phyloP scores from a whole-genome alignment of 352 stramenopile genomes.

The Globisporangium nodosum region DNA sequence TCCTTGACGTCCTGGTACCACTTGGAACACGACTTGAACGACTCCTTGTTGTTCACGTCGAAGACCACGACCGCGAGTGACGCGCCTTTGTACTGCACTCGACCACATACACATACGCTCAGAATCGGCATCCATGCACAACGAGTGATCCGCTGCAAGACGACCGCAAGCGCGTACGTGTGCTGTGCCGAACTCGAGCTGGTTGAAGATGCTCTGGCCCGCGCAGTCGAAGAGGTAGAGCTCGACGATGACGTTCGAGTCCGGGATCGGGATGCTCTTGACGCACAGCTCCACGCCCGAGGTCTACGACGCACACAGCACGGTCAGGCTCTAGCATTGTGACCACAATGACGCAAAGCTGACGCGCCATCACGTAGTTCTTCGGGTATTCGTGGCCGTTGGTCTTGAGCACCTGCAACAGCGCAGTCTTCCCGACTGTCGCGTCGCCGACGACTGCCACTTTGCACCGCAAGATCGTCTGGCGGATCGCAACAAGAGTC shows the following conservation, averaged over 20 bases:
- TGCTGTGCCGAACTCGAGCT: constrained; percentile 83
- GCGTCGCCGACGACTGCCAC: constrained; percentile 89
- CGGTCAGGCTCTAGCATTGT: neutral
- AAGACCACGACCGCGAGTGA: constrained; percentile 78
- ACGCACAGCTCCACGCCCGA: constrained; percentile 88
- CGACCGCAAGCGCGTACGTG: constrained; percentile 33
- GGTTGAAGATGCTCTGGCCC: constrained; percentile 93
- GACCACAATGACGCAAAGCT: neutral
- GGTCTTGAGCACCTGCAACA: constrained; percentile 90
- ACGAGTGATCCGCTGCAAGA: neutral
- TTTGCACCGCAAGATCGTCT: constrained; percentile 89
- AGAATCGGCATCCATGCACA: neutral
- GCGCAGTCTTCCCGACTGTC: constrained; percentile 86
- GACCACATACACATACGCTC: neutral
- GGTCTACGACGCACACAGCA: constrained; percentile 37
- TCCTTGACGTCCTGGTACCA: constrained; percentile 80
- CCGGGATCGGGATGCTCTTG: constrained; percentile 85
- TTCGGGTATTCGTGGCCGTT: constrained; percentile 91
- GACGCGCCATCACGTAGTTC: constrained; percentile 91
- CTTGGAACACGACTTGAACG: constrained; percentile 78
- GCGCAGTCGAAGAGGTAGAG: constrained; percentile 93
- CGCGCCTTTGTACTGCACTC: constrained; percentile 61
- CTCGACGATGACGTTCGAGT: constrained; percentile 89
- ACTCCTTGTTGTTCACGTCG: constrained; percentile 85
- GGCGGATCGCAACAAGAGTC: neutral